Base-by-base conservation (phyloP, 2,329 filamentous ascomycete genomes). In the Orbilia quercus region DNA sequence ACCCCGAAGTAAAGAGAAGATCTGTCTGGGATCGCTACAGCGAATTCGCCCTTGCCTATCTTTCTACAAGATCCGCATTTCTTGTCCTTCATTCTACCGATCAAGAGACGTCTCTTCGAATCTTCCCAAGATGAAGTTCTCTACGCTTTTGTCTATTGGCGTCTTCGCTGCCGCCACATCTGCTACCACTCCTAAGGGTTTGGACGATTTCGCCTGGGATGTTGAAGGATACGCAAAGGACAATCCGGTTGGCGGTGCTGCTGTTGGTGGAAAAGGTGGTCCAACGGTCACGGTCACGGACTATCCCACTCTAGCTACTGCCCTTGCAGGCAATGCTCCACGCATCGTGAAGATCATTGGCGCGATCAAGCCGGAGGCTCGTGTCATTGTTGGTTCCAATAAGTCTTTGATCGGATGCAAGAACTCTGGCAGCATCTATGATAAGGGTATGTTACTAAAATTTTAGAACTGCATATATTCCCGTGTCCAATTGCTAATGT, bases 241-340 rank as follows among this genome's bases (percentile, higher is more conserved):
- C 25, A 69, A 69, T 18, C 64, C 64, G 28, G 54, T 69, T 48
- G 64, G 64, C 28, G 64, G 64, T 28, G 51, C 48, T 20, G 64
- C 47, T 23, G 55, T 60, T 0, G 81, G 82, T 12, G 82, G 82
- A 14, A 77, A 79, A 38, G 81, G 83, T 3, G 87, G 80, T 53
- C 83, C 83, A 12, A 85, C 82, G 0, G 82, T 84, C 4, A 82
- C 82, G 0, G 80, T 82, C 18, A 82, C 77, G 6, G 84, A 81
- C 5, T 81, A 79, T 2, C 81, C 80, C 57, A 80, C 82, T 47
- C 81, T 86, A 34, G 78, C 80, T 6, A 79, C 81, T 0, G 84
- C 84, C 6, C 82, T 84, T 7, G 76, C 81, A 5, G 82, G 83
- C 34, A 81, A 83, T 14, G 82, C 80, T 1, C 79, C 82, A 7